Evolutionary conservation across 2,329 filamentous ascomycete genomes (phyloP).

Genomic region (Talaromyces sp.): DNA sequence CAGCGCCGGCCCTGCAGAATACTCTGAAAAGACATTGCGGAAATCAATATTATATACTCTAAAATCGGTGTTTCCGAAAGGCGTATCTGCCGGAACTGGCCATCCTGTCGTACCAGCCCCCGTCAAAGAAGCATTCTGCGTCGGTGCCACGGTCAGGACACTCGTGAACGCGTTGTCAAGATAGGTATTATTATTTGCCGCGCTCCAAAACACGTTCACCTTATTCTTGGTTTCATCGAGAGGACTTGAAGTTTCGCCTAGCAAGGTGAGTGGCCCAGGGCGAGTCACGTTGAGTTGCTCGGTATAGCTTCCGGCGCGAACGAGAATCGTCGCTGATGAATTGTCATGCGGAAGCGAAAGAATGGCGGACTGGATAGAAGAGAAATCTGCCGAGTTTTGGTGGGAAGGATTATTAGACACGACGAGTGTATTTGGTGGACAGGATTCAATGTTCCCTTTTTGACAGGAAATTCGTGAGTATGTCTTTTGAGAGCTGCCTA

Average conservation of each 20-base stretch:
- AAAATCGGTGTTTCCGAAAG: conserved; percentile 60
- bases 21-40: conserved; percentile 53
- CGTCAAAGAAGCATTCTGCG: conserved; percentile 56
- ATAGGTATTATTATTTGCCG: conserved; percentile 47
- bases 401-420: conserved; percentile 18
- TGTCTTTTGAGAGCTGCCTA: neutral
- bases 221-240: conserved; percentile 43
- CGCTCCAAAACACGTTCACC: conserved; percentile 56
- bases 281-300: conserved; percentile 64
- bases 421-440: conserved; percentile 23
- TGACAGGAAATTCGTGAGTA: conserved; percentile 20
- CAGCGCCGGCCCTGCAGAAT: conserved; percentile 52
- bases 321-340: conserved; percentile 50
- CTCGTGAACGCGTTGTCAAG: conserved; percentile 59
- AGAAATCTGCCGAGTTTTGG: conserved; percentile 21
- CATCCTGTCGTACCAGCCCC: conserved; percentile 59
- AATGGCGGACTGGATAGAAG: conserved; percentile 45
- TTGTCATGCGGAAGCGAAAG: conserved; percentile 42
- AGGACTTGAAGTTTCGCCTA: conserved; percentile 52
- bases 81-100: conserved; percentile 54
- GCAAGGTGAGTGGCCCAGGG: conserved; percentile 53
- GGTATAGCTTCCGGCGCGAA: conserved; percentile 55
- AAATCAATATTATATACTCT: conserved; percentile 64
- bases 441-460: conserved; percentile 15
- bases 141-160: conserved; percentile 59